A percentile compares a stretch with the other conserved stretches of the same genome.
Conservation (phyloP, 2,329 filamentous ascomycete species). For the Neophaeococcomyces aloes region DNA sequence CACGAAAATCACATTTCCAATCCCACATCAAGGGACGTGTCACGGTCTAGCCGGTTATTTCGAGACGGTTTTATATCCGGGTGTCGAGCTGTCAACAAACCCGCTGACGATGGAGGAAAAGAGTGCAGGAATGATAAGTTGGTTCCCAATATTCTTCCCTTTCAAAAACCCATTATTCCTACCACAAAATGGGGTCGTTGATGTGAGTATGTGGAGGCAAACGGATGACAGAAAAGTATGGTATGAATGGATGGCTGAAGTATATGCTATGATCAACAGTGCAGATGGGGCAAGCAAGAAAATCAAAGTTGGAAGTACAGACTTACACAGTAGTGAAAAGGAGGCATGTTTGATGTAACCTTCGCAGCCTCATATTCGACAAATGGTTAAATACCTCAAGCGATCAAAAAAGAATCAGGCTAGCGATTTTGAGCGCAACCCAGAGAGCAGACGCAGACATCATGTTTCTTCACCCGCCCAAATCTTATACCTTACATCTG, state of each 20-base stretch:
- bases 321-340: slow-evolving; percentile 40
- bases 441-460: too few species aligned
- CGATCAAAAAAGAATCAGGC: too few species aligned
- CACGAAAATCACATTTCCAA: slow-evolving; percentile 66
- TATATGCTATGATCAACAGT: slow-evolving; percentile 42
- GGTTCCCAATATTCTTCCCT: slow-evolving; percentile 98
- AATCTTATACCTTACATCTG: too few species aligned
- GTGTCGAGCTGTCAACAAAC: slow-evolving; percentile 81
- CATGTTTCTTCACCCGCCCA: too few species aligned
- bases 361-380: too few species aligned
- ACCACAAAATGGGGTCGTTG: slow-evolving; percentile 72
- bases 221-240: slow-evolving; percentile 93
- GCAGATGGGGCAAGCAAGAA: slow-evolving; percentile 19
- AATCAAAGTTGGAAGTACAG: slow-evolving; percentile 32
- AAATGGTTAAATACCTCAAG: too few species aligned
- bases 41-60: slow-evolving; percentile 94
- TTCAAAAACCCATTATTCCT: slow-evolving; percentile 79
- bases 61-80: slow-evolving; percentile 78
- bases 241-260: slow-evolving; percentile 97
- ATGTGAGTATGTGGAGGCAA: slow-evolving; percentile 90
- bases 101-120: slow-evolving; percentile 85
- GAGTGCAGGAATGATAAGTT: slow-evolving; percentile 96
- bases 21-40: slow-evolving; percentile 66
- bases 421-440: too few species aligned
- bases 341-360: slow-evolving; percentile 40